A percentile compares a stretch with the other conserved stretches of the same genome.
phyloP scores from a whole-genome alignment of 768 basidiomycete species.

The Hygrocybe coccinea region DNA sequence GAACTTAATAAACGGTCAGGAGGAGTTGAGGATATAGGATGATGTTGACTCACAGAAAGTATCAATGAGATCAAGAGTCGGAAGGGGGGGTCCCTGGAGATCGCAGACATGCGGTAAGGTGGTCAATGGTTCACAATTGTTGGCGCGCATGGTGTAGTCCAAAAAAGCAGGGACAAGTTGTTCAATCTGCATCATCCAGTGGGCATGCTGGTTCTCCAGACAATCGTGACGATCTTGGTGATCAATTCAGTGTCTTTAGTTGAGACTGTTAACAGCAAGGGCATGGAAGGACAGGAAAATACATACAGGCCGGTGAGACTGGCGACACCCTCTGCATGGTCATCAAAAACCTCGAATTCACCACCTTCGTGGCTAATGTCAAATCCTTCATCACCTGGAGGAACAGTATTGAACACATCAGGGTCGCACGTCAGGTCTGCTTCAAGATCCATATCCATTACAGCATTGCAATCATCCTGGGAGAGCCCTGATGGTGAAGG shows the following conservation, averaged over 20 bases:
- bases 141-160: neutral
- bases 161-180: neutral
- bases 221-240: neutral
- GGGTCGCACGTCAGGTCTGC: neutral
- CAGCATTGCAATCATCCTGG: neutral
- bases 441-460: neutral
- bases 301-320: neutral
- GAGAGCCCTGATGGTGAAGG: neutral
- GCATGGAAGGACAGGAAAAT: neutral
- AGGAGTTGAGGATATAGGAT: neutral
- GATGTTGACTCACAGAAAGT: neutral
- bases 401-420: neutral
- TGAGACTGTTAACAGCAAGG: neutral
- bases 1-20: neutral
- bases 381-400: neutral
- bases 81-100: neutral
- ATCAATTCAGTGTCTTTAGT: neutral
- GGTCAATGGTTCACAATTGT: neutral
- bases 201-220: neutral
- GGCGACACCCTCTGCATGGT: neutral
- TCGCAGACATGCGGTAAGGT: neutral
- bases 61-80: neutral
- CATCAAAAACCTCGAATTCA: neutral
- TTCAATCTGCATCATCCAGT: neutral
- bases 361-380: neutral